Evolutionary conservation across 371 early-diverging fungal species (phyloP).

Genomic region (Syncephalis plumigaleata): DNA sequence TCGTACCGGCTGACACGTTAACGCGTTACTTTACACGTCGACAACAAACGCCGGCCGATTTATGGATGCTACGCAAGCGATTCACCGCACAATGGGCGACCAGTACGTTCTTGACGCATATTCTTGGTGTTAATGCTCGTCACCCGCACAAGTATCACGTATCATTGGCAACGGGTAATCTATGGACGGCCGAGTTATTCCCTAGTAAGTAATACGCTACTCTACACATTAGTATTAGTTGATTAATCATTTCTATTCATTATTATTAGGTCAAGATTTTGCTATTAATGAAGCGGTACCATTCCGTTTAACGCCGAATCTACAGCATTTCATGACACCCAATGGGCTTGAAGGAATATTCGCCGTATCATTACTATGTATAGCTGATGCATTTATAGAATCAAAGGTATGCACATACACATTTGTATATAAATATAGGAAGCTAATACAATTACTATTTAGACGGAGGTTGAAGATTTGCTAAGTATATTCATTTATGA

Average conservation of each 20-base stretch:
- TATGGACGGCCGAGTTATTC: constrained; percentile 62
- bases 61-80: constrained; percentile 84
- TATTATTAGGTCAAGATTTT: constrained; percentile 5
- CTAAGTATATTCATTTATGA: constrained; percentile 9
- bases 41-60: constrained; percentile 62
- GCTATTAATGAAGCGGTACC: constrained; percentile 68
- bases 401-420: constrained; percentile 21
- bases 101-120: constrained; percentile 74
- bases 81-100: constrained; percentile 82
- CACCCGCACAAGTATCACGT: constrained; percentile 76
- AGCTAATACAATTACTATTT: no score
- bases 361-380: constrained; percentile 57
- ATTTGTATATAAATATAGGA: no score
- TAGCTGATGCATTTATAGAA: constrained; percentile 56
- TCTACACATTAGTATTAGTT: background rate
- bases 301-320: constrained; percentile 93
- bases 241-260: no score
- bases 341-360: constrained; percentile 87
- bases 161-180: constrained; percentile 60
- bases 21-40: constrained; percentile 28
- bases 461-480: constrained; percentile 6
- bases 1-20: constrained; percentile 69
- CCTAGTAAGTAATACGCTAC: constrained; percentile 17
- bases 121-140: constrained; percentile 71
- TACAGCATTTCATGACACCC: constrained; percentile 84